Evolutionary conservation across 768 basidiomycete genomes (phyloP).

Genomic region (Lentinus tigrinus): DNA sequence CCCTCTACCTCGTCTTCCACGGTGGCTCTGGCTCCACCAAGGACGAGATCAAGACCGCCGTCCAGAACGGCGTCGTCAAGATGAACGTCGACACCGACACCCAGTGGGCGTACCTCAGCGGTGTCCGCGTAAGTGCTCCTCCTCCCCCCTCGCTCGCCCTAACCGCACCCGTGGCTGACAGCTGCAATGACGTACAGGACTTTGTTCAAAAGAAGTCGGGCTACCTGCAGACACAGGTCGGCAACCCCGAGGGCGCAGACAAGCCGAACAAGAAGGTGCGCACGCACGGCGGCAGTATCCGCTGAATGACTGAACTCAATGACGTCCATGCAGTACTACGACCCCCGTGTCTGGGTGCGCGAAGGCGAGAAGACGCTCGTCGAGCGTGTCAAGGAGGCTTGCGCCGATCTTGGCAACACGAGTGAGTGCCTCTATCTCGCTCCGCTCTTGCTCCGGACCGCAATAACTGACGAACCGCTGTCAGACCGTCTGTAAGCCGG

Average conservation of each 20-base stretch:
- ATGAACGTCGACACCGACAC: conserved; percentile 95
- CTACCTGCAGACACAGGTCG: conserved; percentile 88
- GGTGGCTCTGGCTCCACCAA: conserved; percentile 97
- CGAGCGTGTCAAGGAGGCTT: conserved; percentile 91
- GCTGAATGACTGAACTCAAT: not conserved
- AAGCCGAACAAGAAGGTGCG: conserved; percentile 98
- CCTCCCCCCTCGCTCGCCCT: not conserved
- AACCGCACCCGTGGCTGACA: not conserved
- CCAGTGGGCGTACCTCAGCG: conserved; percentile 78
- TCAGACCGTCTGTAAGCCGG: conserved; percentile 14
- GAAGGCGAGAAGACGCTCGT: conserved; percentile 94
- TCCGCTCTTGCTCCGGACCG: not conserved
- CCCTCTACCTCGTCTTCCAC: conserved; percentile 99
- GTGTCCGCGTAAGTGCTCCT: conserved; percentile 61
- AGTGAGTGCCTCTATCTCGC: conserved; percentile 34
- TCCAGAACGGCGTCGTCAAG: conserved; percentile 91
- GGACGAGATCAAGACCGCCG: conserved; percentile 93
- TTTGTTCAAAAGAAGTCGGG: conserved; percentile 84
- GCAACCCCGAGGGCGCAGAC: conserved; percentile 94
- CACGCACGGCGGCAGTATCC: not conserved
- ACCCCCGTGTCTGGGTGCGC: conserved; percentile 97
- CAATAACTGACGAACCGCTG: not conserved
- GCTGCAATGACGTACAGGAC: conserved; percentile 47
- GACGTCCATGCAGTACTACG: conserved; percentile 61
- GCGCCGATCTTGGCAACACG: conserved; percentile 79